phyloP scores from a whole-genome alignment of 139 green algal genomes.

The Chlorella sp. region DNA sequence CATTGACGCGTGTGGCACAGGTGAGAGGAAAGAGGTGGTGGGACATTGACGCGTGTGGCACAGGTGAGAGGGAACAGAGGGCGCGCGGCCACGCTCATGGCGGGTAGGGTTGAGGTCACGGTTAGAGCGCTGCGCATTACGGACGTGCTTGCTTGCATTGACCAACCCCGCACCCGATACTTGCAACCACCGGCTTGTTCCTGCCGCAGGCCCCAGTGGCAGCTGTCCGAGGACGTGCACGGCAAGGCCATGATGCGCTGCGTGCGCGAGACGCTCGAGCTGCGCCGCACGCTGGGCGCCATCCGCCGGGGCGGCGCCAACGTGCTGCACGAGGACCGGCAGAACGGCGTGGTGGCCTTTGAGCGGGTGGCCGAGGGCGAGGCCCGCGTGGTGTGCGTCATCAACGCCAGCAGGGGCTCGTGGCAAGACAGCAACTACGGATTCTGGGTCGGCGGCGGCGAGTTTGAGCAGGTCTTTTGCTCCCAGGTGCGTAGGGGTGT shows the following conservation, averaged over 20 bases:
- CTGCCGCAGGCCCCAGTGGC: conserved; percentile 34
- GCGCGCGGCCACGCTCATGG: too few species aligned
- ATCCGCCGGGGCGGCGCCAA: conserved; percentile 26
- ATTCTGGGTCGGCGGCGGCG: conserved; percentile 27
- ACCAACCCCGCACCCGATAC: too few species aligned
- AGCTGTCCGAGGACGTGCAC: conserved; percentile 23
- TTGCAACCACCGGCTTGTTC: neutral
- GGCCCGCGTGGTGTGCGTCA: conserved; percentile 34
- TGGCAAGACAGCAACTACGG: conserved; percentile 39
- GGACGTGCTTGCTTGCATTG: too few species aligned
- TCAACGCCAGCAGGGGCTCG: conserved; percentile 36
- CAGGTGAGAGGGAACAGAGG: too few species aligned
- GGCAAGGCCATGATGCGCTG: conserved; percentile 24
- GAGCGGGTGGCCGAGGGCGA: conserved; percentile 30
- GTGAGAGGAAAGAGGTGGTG: too few species aligned
- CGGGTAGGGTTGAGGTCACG: too few species aligned
- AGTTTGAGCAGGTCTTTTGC: conserved; percentile 36
- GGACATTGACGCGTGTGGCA: too few species aligned
- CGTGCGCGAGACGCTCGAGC: conserved; percentile 27
- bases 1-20: too few species aligned
- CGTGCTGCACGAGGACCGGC: conserved; percentile 47
- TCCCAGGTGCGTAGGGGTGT: too few species aligned
- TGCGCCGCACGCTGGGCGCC: conserved; percentile 16
- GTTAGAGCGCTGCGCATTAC: too few species aligned
- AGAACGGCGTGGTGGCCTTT: conserved; percentile 45